phyloP scores from a whole-genome alignment of 768 basidiomycete genomes.

The Pisolithus microcarpus region DNA sequence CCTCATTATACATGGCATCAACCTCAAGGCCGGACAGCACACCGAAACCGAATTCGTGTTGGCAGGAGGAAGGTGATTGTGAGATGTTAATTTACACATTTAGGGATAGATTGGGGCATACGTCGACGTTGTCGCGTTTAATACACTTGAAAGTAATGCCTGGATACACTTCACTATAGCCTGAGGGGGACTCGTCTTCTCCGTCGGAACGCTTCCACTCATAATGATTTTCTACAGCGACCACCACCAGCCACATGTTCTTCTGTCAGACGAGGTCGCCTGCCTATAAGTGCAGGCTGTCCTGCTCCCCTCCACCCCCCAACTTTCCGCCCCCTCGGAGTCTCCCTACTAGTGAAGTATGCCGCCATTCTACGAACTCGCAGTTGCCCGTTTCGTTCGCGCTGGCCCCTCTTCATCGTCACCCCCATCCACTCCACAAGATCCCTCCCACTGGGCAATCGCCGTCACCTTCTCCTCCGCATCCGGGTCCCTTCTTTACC shows the following conservation, averaged over 20 bases:
- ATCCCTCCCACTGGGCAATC: conserved; percentile 20
- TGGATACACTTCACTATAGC: too few relatives aligned
- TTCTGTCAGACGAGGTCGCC: too few relatives aligned
- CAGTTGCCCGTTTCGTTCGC: conserved; percentile 23
- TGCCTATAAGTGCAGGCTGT: conserved; percentile 1
- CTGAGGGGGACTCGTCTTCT: too few relatives aligned
- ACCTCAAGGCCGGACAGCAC: too few relatives aligned
- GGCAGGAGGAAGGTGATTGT: background rate
- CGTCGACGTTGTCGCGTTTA: conserved; percentile 15
- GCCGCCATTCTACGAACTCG: conserved; percentile 29
- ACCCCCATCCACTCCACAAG: background rate
- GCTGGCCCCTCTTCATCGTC: conserved; percentile 7
- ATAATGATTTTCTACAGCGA: too few relatives aligned
- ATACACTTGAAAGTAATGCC: background rate
- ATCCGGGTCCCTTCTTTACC: conserved; percentile 25
- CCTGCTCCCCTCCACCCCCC: background rate
- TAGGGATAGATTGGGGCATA: conserved; percentile 26
- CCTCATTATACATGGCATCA: too few relatives aligned
- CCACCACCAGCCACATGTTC: too few relatives aligned
- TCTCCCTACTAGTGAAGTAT: conserved; percentile 8
- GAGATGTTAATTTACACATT: conserved; percentile 23
- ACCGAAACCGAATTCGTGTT: background rate
- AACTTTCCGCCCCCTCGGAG: background rate
- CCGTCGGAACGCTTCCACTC: too few relatives aligned
- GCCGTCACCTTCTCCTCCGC: conserved; percentile 22